Evolutionary conservation across 2,329 filamentous ascomycete species (phyloP), one percentile per base, ranked within the genome.

Genomic region (Penicillium sp.): DNA sequence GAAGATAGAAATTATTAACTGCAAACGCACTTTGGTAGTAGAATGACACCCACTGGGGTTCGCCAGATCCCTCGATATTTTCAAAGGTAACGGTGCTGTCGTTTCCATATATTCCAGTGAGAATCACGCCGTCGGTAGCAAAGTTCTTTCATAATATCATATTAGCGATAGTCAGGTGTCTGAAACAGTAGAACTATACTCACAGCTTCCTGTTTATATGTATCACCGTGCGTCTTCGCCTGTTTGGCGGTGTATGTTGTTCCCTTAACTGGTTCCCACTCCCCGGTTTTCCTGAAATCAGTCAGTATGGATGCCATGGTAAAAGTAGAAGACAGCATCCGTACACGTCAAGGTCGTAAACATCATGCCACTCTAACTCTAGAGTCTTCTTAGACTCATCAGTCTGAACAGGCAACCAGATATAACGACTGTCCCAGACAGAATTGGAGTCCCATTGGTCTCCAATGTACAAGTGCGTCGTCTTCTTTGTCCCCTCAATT

Each of bases 21-120:
- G 11, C 3, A 24, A 9, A 47, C 59, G 6, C 49, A 68, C 66
- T 83, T 58, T 84, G 81, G 61, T 83, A 83, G 66, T 83, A 80
- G 66, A 84, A 84, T 0, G 81, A 82, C 1, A 84, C 76, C 81
- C 81, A 84, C 65, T 84, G 82, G 1, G 78, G 76, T 55, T 78
- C 77, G 3, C 81, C 81, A 0, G 72, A 70, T 9, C 81, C 81
- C 62, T 80, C 69, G 39, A 84, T 74, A 5, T 72, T 71, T 5
- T 74, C 68, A 63, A 84, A 83, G 0, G 78, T 81, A 11, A 82
- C 76, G 0, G 78, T 83, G 67, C 79, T 82, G 56, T 81, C 78
- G 55, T 83, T 84, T 13, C 81, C 81, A 54, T 79, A 77, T 53
- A 84, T 83, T 3, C 80, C 79, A 0, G 81, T 82, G 1, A 77